phyloP scores from a whole-genome alignment of 176 grass and related monocot species.

The Musa schizocarpa region DNA sequence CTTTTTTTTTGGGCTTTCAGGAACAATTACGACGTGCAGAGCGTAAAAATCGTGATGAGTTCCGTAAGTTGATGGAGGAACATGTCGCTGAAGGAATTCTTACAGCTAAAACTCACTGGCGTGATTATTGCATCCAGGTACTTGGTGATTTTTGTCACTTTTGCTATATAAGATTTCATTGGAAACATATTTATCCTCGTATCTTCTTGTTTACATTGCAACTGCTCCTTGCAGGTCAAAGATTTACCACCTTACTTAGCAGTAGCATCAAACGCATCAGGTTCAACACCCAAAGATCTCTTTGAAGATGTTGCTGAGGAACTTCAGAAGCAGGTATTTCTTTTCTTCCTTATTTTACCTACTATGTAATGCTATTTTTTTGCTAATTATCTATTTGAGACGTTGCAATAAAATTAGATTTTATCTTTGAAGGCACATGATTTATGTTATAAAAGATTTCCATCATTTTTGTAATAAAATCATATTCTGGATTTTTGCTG shows the following conservation, averaged over 20 bases:
- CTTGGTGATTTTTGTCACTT: neutral
- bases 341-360: slow-evolving; percentile 11
- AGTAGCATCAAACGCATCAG: slow-evolving; percentile 67
- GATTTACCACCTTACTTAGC: slow-evolving; percentile 54
- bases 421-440: no score
- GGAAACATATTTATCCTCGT: neutral
- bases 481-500: no score
- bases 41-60: slow-evolving; percentile 80
- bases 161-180: neutral
- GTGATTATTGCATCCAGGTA: slow-evolving; percentile 77
- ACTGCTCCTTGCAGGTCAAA: slow-evolving; percentile 53
- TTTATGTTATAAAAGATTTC: no score
- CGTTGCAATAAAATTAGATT: neutral
- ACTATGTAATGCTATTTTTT: neutral
- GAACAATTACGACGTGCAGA: slow-evolving; percentile 65
- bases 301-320: slow-evolving; percentile 89
- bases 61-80: slow-evolving; percentile 84
- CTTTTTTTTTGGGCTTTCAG: slow-evolving; percentile 19
- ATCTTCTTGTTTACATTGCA: neutral
- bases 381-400: neutral
- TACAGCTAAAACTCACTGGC: slow-evolving; percentile 90
- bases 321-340: slow-evolving; percentile 70
- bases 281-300: slow-evolving; percentile 80
- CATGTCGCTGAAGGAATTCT: slow-evolving; percentile 61
- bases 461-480: no score